A percentile compares a stretch with the other conserved stretches of the same genome.
Evolutionary conservation across 2,329 filamentous ascomycete genomes (phyloP).

Genomic region (Hirsutella thompsonii): DNA sequence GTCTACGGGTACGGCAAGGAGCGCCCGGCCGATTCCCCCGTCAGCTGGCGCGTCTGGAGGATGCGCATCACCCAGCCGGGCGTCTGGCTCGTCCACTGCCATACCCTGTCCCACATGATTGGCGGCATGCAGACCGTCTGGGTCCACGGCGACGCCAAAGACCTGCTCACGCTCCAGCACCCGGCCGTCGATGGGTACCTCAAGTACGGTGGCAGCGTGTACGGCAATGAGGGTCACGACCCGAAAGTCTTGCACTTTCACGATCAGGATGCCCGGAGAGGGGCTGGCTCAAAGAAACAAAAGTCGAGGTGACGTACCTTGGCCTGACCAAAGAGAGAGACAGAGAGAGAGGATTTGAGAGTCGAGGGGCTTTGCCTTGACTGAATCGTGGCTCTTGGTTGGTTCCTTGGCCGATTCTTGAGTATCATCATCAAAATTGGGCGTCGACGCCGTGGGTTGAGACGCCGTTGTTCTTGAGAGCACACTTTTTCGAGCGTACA

Average conservation of each 20-base stretch:
- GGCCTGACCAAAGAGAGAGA: no score
- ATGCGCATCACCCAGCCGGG: constrained; percentile 29
- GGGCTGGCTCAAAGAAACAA: no score
- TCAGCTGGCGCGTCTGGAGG: constrained; percentile 50
- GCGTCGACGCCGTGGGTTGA: no score
- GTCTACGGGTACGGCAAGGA: not conserved
- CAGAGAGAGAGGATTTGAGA: no score
- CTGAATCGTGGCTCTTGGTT: no score
- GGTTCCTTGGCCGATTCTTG: no score
- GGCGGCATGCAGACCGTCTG: constrained; percentile 20
- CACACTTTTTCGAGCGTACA: no score
- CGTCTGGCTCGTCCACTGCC: constrained; percentile 51
- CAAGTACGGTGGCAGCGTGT: constrained; percentile 29
- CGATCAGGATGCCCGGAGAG: not conserved
- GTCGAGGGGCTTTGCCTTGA: no score
- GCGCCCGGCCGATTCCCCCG: constrained; percentile 19
- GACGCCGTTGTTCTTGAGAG: no score
- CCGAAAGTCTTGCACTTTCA: not conserved
- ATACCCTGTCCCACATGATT: constrained; percentile 43
- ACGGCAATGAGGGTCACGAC: constrained; percentile 20
- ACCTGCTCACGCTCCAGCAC: not conserved
- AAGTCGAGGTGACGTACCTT: no score
- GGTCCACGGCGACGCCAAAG: not conserved
- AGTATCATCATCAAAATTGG: no score
- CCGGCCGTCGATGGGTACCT: constrained; percentile 22